Evolutionary conservation across 257 asterid genomes (phyloP).

Genomic region (Solanum sejunctum): DNA sequence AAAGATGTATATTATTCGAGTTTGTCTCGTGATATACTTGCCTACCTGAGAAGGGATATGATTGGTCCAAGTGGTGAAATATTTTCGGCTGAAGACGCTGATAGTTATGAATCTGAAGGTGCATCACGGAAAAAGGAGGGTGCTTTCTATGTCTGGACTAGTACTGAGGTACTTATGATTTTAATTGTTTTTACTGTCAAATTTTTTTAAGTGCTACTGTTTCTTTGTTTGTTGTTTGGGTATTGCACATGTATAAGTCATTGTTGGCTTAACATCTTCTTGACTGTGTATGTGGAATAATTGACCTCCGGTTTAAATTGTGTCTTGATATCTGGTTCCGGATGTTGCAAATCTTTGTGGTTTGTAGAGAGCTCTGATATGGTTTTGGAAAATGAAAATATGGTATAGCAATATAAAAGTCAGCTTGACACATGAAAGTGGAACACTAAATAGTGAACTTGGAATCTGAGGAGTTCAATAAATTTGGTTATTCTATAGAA

Average conservation of each 20-base stretch:
- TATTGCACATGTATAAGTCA: background rate
- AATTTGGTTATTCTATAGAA: background rate
- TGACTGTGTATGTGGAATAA: background rate
- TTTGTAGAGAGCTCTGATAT: background rate
- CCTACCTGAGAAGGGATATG: constrained; percentile 91
- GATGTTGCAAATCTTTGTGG: background rate
- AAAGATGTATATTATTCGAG: constrained; percentile 54
- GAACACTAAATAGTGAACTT: background rate
- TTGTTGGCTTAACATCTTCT: background rate
- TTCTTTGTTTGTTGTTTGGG: background rate
- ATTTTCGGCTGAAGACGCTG: constrained; percentile 97
- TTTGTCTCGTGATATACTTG: constrained; percentile 63
- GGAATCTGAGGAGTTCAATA: background rate
- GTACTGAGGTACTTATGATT: constrained; percentile 45
- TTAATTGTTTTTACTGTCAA: background rate
- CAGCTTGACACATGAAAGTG: background rate
- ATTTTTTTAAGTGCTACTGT: background rate
- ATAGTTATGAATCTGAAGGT: constrained; percentile 79
- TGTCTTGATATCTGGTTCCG: background rate
- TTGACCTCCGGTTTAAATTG: background rate
- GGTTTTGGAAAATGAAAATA: background rate
- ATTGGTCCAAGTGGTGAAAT: constrained; percentile 80
- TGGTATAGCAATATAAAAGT: background rate
- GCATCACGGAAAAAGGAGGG: constrained; percentile 74
- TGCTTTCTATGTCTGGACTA: constrained; percentile 82